A percentile compares a stretch with the other conserved stretches of the same genome.
phyloP scores from a whole-genome alignment of 2,329 filamentous ascomycete genomes.

The Rhinocladiella similis region DNA sequence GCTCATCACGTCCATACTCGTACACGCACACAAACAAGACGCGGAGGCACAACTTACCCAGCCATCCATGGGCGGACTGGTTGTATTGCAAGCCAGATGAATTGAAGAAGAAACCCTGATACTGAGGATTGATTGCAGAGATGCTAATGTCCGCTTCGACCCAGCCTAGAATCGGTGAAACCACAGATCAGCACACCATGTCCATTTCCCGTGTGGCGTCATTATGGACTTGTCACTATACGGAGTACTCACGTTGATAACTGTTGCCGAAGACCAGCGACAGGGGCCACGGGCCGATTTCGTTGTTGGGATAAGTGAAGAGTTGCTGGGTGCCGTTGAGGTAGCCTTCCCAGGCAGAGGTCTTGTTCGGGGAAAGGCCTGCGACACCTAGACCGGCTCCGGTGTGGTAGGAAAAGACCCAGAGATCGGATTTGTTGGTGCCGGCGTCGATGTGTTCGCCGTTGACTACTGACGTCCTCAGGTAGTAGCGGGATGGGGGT shows the following conservation, averaged over 20 bases:
- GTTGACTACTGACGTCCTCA: slow-evolving; percentile 24
- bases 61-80: slow-evolving; percentile 20
- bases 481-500: slow-evolving; percentile 23
- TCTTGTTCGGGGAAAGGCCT: slow-evolving; percentile 21
- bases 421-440: slow-evolving; percentile 28
- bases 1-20: background rate
- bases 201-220: no score
- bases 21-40: no score
- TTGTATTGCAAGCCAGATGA: slow-evolving; percentile 28
- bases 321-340: slow-evolving; percentile 26
- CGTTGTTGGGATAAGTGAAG: slow-evolving; percentile 24
- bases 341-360: slow-evolving; percentile 23
- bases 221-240: no score
- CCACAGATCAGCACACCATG: no score
- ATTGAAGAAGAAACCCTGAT: slow-evolving; percentile 28
- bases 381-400: slow-evolving; percentile 29
- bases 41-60: slow-evolving; percentile 11
- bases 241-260: slow-evolving; percentile 29
- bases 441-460: slow-evolving; percentile 22
- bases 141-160: slow-evolving; percentile 26
- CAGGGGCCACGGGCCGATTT: slow-evolving; percentile 27
- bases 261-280: slow-evolving; percentile 11
- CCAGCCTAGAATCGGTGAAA: slow-evolving; percentile 15
- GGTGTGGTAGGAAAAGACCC: slow-evolving; percentile 29
- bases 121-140: slow-evolving; percentile 1